A percentile compares a stretch with the other conserved stretches of the same genome.
Evolutionary conservation across 1,139 yeast species (phyloP).

Genomic region (Barnettozyma hawaiiensis): DNA sequence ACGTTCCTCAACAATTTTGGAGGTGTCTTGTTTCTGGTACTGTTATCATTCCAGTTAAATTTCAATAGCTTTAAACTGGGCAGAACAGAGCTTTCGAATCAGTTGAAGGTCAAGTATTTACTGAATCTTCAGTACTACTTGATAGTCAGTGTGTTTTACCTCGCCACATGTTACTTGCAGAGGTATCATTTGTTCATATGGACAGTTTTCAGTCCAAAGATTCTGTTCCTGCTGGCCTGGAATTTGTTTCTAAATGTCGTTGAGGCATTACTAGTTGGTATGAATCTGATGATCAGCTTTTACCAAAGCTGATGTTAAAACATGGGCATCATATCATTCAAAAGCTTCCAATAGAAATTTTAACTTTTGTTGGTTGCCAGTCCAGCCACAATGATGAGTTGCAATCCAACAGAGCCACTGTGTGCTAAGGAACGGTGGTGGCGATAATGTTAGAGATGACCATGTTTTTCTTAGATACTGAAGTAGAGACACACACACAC

Average conservation of each 20-base stretch:
- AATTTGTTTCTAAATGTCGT: conserved; percentile 40
- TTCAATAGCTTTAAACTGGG: conserved; percentile 15
- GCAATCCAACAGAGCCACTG: no score
- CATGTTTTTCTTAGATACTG: no score
- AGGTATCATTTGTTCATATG: conserved; percentile 89
- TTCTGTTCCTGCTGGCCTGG: conserved; percentile 82
- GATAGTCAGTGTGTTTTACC: conserved; percentile 49
- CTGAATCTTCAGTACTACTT: conserved; percentile 47
- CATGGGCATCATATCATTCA: neutral
- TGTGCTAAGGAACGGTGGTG: no score
- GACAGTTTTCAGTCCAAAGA: conserved; percentile 95
- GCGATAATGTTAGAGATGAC: no score
- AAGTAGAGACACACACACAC: no score
- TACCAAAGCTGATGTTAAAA: neutral
- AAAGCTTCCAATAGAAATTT: neutral
- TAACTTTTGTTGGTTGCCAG: neutral
- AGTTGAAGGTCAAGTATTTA: conserved; percentile 35
- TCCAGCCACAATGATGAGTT: neutral
- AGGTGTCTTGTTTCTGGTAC: conserved; percentile 61
- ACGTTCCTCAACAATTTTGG: conserved; percentile 81
- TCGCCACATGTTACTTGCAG: conserved; percentile 65
- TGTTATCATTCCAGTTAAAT: conserved; percentile 41
- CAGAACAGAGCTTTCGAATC: conserved; percentile 31
- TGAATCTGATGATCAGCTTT: neutral
- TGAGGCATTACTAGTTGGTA: neutral